Evolutionary conservation across 768 basidiomycete species (phyloP), one percentile per base, ranked within the genome.

Genomic region (Mycena indigotica): DNA sequence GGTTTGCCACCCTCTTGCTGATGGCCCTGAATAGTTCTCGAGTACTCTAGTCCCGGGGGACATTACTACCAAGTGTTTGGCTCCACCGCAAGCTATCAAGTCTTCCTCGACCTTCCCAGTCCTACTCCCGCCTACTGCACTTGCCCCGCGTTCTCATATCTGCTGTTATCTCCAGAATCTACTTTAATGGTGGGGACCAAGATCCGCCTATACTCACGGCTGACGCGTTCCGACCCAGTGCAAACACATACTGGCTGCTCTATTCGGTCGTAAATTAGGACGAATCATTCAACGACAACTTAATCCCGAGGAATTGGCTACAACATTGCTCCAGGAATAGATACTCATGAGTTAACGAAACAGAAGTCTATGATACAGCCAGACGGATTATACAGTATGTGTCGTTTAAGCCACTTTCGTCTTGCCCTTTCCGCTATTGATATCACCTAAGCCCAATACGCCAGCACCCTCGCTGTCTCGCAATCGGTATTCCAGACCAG

Each of bases 201-300:
- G 75, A 52, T 66, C 26, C 6, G 23, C 19, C 10, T 30, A 54
- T 28, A 73, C 53, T 38, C 52, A 23, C 49, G 16, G n/a, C n/a
- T 32, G 45, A 52, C 15, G 30, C 5, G 29, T 52, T 8, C 50
- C 52, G 52, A 50, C 39, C 15, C 61, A 93, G 91, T 93, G 91
- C 67, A 93, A 93, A 68, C 91, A 93, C 68, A 70, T 90, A 2
- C 76, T 93, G 24, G 91, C 91, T 2, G 78, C 81, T 13, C 73
- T 77, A 15, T 73, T 93, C 15, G 87, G 88, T 2, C 70, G 80
- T 25, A 80, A 77, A 51, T 69, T 90, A 50, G 73, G 73, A 3
- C 76, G 75, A 53, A 84, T 77, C 57, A 64, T 83, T 32, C 79
- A 86, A 52, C 80, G 83, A 21, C 70, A 76, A 29, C 68, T 82